Base-by-base conservation (phyloP, 1,284 basidiomycete species). In the Spongiforma sp. region DNA sequence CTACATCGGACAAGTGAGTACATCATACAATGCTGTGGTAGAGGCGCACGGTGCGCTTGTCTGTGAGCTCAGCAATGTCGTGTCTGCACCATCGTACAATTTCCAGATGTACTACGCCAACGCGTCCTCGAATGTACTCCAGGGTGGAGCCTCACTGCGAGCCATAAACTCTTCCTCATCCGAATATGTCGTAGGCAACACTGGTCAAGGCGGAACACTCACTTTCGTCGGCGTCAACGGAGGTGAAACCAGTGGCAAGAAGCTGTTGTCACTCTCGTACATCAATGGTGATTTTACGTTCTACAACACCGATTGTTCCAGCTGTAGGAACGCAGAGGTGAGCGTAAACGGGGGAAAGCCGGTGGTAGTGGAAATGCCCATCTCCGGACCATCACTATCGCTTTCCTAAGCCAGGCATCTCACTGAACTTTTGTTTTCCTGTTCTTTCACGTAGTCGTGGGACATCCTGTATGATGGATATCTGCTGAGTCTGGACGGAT, bases 261-360 rank as follows among this genome's bases (percentile, higher is more conserved):
- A 61, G n/a, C 30, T 69, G 4, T 37, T 63, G 8, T 53, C 57
- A 39, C 59, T 68, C 52, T 19, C 52, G 14, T 68, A 68, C 26
- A 53, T 36, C 34, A 68, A 66, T 17, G 67, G 62, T n/a, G 67
- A 68, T 32, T 62, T 56, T 15, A 60, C 56, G 0, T 63, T 62
- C 43, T 26, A 7, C 39, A 67, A 69, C 32, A 67, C 62, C 1
- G 50, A 32, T 0, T 69, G 62, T 26, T 48, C 64, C n/a, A 69
- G 67, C 26, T 68, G 64, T n/a, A 61, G 61, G 37, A 37, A 53
- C 8, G 66, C 36, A 17, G 24, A 62, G 41, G 57, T 65, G 28
- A 63, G 59, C 33, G 60, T 65, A 26, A 62, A 68, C n/a, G 57
- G 36, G 1, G 36, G 26, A 7, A 21, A 28, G 6, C 36, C 61